These are phyloP conservation scores for Fusarium sp. DNA, from an alignment of 2,329 filamentous ascomycete species.

Conservation along the genomic window DNA sequence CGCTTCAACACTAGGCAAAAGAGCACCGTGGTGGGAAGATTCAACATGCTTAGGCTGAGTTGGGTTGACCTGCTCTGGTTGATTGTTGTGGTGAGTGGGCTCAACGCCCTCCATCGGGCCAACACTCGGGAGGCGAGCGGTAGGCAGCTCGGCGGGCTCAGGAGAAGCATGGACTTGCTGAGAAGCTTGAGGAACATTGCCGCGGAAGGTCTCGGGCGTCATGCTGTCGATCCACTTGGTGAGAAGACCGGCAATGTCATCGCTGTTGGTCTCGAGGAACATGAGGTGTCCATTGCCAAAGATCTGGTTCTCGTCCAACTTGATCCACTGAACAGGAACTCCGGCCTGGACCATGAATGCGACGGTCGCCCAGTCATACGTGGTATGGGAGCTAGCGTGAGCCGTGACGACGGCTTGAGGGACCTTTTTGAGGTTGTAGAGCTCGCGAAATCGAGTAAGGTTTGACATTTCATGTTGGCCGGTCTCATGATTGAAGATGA, in stretches of 20 bases:
- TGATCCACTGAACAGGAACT: constrained; percentile 56
- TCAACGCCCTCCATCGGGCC: neutral
- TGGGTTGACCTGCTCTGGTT: neutral
- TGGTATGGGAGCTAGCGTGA: constrained; percentile 65
- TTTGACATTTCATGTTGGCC: neutral
- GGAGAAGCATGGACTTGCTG: neutral
- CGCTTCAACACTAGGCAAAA: no score
- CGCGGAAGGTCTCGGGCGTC: neutral
- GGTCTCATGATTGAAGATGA: neutral
- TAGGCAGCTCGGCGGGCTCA: neutral
- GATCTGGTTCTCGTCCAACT: constrained; percentile 58
- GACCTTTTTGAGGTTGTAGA: constrained; percentile 61
- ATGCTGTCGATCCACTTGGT: constrained; percentile 51
- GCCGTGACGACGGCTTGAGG: constrained; percentile 63
- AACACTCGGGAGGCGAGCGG: neutral
- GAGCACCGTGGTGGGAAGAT: no score
- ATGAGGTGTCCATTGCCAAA: constrained; percentile 68
- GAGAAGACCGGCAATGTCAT: constrained; percentile 54
- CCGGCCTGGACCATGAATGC: constrained; percentile 66
- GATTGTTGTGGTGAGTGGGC: neutral
- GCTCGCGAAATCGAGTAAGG: constrained; percentile 45
- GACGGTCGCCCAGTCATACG: constrained; percentile 67
- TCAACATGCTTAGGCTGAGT: neutral
- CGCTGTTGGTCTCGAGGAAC: constrained; percentile 66
- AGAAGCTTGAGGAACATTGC: neutral